phyloP scores from a whole-genome alignment of 768 basidiomycete species.

The Antrodiella citrinella region DNA sequence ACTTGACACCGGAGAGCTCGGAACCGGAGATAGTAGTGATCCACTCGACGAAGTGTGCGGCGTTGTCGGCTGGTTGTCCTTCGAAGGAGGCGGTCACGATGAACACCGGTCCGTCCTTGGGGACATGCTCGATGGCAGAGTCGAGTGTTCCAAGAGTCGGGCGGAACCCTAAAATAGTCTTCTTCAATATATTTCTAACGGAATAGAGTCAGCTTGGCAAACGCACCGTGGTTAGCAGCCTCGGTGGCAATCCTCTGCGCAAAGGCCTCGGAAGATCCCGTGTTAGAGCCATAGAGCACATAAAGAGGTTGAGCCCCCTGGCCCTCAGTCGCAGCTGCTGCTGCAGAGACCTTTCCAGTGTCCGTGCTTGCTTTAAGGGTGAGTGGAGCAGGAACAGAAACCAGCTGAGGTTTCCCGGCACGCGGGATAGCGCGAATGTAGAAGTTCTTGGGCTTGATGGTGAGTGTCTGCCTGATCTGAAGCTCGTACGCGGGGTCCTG shows the following conservation, averaged over 20 bases:
- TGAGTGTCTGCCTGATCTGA: constrained; percentile 35
- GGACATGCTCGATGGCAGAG: constrained; percentile 27
- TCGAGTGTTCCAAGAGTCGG: constrained; percentile 34
- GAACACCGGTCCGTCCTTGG: constrained; percentile 36
- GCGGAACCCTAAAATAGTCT: constrained; percentile 26
- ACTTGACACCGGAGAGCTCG: constrained; percentile 26
- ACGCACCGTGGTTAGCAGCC: constrained; percentile 29
- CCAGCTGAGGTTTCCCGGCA: constrained; percentile 7
- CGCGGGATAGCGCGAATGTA: constrained; percentile 27
- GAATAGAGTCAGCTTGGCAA: not conserved
- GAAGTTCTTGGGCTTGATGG: constrained; percentile 39
- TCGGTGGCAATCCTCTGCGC: constrained; percentile 36
- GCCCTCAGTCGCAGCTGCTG: not conserved
- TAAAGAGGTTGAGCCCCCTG: constrained; percentile 21
- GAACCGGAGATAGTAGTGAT: constrained; percentile 21
- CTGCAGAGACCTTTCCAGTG: not conserved
- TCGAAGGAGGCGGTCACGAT: constrained; percentile 43
- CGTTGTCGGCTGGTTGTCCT: constrained; percentile 44
- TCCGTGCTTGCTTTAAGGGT: not conserved
- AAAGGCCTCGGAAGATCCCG: constrained; percentile 40
- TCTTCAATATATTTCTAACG: no score
- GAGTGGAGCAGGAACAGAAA: constrained; percentile 16
- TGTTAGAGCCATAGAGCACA: constrained; percentile 37
- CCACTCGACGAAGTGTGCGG: constrained; percentile 37
- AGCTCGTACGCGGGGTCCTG: constrained; percentile 37